Conservation (phyloP, 148 eudicot species). For the Arbutus unedo region DNA sequence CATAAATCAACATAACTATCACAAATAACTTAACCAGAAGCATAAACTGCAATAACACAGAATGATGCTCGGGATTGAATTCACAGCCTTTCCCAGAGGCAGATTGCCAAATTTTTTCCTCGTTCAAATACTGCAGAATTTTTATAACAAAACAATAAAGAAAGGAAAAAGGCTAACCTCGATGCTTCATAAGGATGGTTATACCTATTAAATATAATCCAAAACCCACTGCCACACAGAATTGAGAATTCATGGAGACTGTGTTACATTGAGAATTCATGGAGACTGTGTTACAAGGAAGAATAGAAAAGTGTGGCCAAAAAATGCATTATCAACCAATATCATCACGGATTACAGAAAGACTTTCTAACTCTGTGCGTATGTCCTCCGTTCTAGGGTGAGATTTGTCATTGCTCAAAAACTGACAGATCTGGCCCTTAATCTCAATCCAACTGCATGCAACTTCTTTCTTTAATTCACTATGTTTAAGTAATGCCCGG, state of each 20-base stretch:
- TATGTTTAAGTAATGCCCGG: conserved; percentile 28
- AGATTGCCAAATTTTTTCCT: neutral
- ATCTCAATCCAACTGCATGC: conserved; percentile 55
- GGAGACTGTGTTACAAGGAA: neutral
- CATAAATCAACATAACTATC: neutral
- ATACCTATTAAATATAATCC: too few relatives aligned
- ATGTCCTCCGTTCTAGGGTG: conserved; percentile 40
- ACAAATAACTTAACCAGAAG: neutral
- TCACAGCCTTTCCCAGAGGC: neutral
- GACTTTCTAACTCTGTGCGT: conserved; percentile 35
- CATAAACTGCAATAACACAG: neutral
- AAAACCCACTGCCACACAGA: too few relatives aligned
- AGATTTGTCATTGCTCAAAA: conserved; percentile 42
- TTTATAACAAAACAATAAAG: neutral
- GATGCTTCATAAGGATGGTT: too few relatives aligned
- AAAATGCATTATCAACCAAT: conserved; percentile 13
- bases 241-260: too few relatives aligned
- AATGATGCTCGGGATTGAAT: neutral
- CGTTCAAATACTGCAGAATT: neutral
- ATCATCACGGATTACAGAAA: conserved; percentile 33
- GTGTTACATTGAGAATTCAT: neutral
- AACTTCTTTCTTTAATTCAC: conserved; percentile 38
- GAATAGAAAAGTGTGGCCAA: neutral
- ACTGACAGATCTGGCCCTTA: conserved; percentile 33
- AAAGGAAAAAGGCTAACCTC: neutral